Base-by-base conservation (phyloP, 2,329 filamentous ascomycete genomes). In the Botrytis elliptica region DNA sequence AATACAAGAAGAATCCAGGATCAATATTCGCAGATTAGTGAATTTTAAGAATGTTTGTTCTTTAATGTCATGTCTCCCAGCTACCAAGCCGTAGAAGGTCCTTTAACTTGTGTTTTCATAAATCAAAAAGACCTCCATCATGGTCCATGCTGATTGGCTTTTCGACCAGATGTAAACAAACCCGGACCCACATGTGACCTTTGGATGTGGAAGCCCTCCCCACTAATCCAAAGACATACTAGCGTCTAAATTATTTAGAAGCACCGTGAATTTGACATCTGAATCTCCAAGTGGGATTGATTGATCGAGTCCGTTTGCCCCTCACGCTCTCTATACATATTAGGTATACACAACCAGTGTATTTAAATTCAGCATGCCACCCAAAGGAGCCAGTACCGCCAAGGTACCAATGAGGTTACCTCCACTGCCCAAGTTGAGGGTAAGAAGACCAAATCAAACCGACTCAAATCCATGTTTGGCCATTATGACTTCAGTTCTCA, bases 401-500 rank as follows among this genome's bases (percentile, higher is more conserved):
- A 74, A 80, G 70, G 74, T 78, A 66, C 79, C 81, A 0, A 80
- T 81, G 77, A 80, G 79, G 70, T 84, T 90, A 22, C 88, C 88
- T 55, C 88, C 88, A 33, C 84, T 90, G 4, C 87, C 85, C 8
- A 89, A 90, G 80, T 86, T 93, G 74, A 88, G 89, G 78, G 86
- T 93, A 68, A 87, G 88, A 77, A 85, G 87, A 77, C 90, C 91
- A 68, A 90, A 92, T 79, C 85, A 87, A 78, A 83, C 87, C 76
- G 86, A 90, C 79, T 83, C 84, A 75, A 92, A 91, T 80, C 88
- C 90, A 71, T 93, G 91, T 79, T 81, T 91, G 68, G 86, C 87
- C 25, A 84, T 90, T 63, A 92, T 93, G 91, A 87, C 86, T 69
- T 87, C 88, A 70, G 88, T 92, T 78, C 82, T 92, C 79, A 89